Evolutionary conservation across 768 basidiomycete species (phyloP), one percentile per base, ranked within the genome.

Genomic region (Leccinellum albellum): DNA sequence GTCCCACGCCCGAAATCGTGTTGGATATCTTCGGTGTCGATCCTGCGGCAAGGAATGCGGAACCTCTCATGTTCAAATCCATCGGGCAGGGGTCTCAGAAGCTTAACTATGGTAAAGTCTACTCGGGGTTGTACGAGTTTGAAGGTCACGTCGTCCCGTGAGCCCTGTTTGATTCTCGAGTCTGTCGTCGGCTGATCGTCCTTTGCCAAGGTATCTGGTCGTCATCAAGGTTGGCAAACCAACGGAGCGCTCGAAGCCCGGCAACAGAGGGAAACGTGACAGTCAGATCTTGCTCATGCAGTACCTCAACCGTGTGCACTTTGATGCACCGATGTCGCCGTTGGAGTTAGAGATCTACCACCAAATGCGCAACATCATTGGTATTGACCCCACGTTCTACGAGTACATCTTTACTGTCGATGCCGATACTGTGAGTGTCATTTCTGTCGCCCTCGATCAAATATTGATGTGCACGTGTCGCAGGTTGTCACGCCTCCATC

Each of bases 331-430:
- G 0, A 87, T 87, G 85, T 72, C 76, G 8, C 85, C 85, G 4
- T 70, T 87, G 57, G 85, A 87, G 67, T 68, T 87, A 50, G 85
- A 87, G 67, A 83, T 87, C 65, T 87, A 85, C 63, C 86, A 87
- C 63, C 86, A 87, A 61, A 87, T 87, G 84, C 81, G 85, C 50
- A 85, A 87, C 57, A 83, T 87, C 60, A 86, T 87, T 55, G 85
- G 85, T 10, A 86, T 87, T 46, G 86, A 87, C 53, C 85, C 85
- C 14, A 82, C 84, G n/a, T 87, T 87, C 70, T 87, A 87, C 65
- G 85, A 87, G 70, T 87, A 86, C 70, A 80, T 87, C 60, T 86
- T 87, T 71, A 86, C 84, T 50, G 82, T 87, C 15, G 85, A 87
- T 72, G 85, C 85, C 17, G 86, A 87, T 74, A 84, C 83, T 1